Conservation (phyloP, 1,284 basidiomycete genomes). For the Pterula multifida region DNA sequence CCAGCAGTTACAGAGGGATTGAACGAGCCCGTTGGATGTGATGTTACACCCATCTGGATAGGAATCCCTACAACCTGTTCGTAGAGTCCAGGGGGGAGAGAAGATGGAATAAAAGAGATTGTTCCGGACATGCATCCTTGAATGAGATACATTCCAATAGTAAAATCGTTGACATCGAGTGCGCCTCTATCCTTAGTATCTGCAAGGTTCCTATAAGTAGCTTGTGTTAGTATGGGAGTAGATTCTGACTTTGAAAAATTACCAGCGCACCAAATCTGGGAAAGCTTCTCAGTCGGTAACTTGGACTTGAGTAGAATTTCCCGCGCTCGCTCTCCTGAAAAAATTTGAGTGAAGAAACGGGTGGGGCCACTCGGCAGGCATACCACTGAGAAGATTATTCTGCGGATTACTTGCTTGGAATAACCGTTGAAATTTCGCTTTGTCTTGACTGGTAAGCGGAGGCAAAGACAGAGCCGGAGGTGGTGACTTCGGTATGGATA, state of each 20-base stretch:
- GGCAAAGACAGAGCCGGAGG: constrained; percentile 38
- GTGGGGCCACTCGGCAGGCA: no score
- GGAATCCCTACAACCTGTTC: constrained; percentile 62
- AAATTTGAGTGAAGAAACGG: no score
- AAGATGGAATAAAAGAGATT: constrained; percentile 62
- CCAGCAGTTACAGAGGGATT: constrained; percentile 30
- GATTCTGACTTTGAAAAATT: neutral
- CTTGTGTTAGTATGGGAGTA: constrained; percentile 6
- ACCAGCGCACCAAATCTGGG: constrained; percentile 78
- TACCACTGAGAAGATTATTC: constrained; percentile 70
- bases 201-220: constrained; percentile 65
- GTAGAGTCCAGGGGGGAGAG: constrained; percentile 84
- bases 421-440: constrained; percentile 69
- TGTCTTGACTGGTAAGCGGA: constrained; percentile 67
- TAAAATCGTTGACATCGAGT: constrained; percentile 88
- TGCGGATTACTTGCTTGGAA: constrained; percentile 66
- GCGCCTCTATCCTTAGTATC: constrained; percentile 89
- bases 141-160: constrained; percentile 94
- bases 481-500: constrained; percentile 50
- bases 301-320: constrained; percentile 93
- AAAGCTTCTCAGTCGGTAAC: constrained; percentile 80
- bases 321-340: constrained; percentile 76
- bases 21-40: constrained; percentile 53
- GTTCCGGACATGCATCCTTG: constrained; percentile 83
- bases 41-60: constrained; percentile 25